These are phyloP conservation scores for Torulaspora delbrueckii DNA, from an alignment of 805 yeast genomes.

Conservation along the genomic window DNA sequence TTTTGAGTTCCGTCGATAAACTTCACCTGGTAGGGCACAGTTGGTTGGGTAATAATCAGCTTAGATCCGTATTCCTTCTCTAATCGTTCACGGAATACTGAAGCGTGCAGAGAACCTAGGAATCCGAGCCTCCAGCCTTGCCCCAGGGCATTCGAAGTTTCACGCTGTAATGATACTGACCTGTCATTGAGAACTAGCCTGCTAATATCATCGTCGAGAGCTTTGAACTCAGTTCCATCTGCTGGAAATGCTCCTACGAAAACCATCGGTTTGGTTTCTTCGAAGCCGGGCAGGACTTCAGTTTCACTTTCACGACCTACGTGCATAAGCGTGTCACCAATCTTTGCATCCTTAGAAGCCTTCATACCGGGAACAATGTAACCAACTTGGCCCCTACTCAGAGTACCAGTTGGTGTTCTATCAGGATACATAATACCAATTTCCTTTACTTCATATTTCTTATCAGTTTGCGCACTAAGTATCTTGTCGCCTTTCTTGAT, in stretches of 20 bases:
- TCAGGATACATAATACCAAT: constrained; percentile 97
- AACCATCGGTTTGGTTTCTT: constrained; percentile 97
- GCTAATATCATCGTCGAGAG: constrained; percentile 82
- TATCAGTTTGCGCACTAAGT: constrained; percentile 68
- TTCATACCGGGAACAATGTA: constrained; percentile 94
- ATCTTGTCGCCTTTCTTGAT: constrained; percentile 71
- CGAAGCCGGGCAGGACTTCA: constrained; percentile 88
- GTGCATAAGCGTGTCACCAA: constrained; percentile 85
- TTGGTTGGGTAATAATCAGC: constrained; percentile 88
- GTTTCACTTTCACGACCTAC: constrained; percentile 49
- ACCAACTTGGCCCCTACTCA: constrained; percentile 91
- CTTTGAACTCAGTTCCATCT: constrained; percentile 85
- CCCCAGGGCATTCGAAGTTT: constrained; percentile 89
- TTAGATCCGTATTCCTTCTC: constrained; percentile 94
- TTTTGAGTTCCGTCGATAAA: constrained; percentile 59
- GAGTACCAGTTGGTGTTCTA: constrained; percentile 53
- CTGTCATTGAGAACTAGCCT: constrained; percentile 88
- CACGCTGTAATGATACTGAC: constrained; percentile 82
- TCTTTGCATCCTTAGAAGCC: constrained; percentile 74
- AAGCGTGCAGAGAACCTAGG: constrained; percentile 89
- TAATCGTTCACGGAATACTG: constrained; percentile 85
- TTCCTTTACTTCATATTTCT: constrained; percentile 81
- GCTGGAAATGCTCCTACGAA: constrained; percentile 98
- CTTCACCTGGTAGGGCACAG: constrained; percentile 85
- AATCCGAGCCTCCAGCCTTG: constrained; percentile 98